A percentile compares a stretch with the other conserved stretches of the same genome.
phyloP scores from a whole-genome alignment of 139 green algal genomes.

The Spirogloea muscicola region DNA sequence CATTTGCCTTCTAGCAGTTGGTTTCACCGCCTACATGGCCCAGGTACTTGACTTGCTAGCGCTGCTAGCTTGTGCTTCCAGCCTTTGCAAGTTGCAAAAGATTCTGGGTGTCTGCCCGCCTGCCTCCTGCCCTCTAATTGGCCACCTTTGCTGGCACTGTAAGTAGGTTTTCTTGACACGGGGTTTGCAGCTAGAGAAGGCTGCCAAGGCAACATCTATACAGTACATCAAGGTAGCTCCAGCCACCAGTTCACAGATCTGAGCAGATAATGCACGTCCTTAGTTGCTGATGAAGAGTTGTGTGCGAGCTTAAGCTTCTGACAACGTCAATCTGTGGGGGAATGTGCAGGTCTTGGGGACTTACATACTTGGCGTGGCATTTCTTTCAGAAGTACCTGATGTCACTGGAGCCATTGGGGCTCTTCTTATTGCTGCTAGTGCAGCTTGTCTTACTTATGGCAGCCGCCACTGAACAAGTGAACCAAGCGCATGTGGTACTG shows the following conservation, averaged over 20 bases:
- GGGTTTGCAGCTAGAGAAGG: slow-evolving; percentile 40
- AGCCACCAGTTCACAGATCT: too few species aligned
- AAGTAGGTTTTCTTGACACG: slow-evolving; percentile 32
- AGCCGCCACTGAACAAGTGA: background rate
- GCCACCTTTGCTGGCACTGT: background rate
- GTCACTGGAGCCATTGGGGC: slow-evolving; percentile 7
- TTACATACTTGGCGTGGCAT: slow-evolving; percentile 17
- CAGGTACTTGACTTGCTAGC: slow-evolving; percentile 13
- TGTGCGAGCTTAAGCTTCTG: too few species aligned
- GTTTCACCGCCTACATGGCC: slow-evolving; percentile 23
- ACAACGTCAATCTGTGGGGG: too few species aligned
- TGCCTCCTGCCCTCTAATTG: background rate
- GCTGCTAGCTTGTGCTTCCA: background rate
- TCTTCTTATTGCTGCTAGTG: slow-evolving; percentile 18
- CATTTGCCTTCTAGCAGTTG: slow-evolving; percentile 18
- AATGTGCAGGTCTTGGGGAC: slow-evolving; percentile 39
- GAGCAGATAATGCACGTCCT: too few species aligned
- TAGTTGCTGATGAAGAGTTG: too few species aligned
- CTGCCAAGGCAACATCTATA: slow-evolving; percentile 24
- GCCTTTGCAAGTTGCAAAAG: background rate
- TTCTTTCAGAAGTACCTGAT: slow-evolving; percentile 15
- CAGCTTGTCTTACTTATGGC: slow-evolving; percentile 10
- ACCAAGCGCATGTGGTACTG: too few species aligned
- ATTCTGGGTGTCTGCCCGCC: background rate
- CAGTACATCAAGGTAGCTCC: slow-evolving; percentile 44